Evolutionary conservation across 805 yeast genomes (phyloP), one percentile per base, ranked within the genome.

Genomic region (Lipomyces sp.): DNA sequence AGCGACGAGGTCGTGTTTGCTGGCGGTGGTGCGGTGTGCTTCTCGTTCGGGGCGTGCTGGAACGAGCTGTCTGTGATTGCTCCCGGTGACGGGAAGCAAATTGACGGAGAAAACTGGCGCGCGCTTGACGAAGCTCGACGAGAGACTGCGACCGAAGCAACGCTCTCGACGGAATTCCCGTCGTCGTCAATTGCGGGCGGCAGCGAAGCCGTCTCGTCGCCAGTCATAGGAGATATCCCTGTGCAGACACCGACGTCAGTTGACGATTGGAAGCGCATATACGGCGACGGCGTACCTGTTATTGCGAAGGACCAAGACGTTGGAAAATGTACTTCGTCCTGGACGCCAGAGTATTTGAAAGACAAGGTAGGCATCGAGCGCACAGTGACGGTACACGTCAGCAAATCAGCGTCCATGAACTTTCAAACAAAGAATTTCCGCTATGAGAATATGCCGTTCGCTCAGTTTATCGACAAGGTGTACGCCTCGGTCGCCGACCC

Each of bases 1-100:
- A 38, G 63, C 0, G 57, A 64, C n/a, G 64, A 67, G 18, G 38
- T 82, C 1, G 19, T 79, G 1, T 38, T 84, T 1, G 69, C 75
- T 3, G 88, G 89, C 24, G 89, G 95, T 2, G 95, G 95, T 2
- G 90, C 85, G 0, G 87, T 85, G 1, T 86, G 95, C 63, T 86
- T 83, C 58, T 84, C 90, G 0, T 86, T 85, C 68, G 95, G 95
- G 0, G 72, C 82, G 0, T 73, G 73, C 19, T 75, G 78, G 75
- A 77, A 77, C 45, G 63, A 63, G 23, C 32, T 58, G 4, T 23
- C 42, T 8, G 45, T 60, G 1, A 13, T 45, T 6, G 11, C 31
- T 18, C 19, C 18, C 7, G 7, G 7, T 6, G 21, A 33, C 23
- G 22, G 11, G 22, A 14, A 10, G 6, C n/a, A n/a, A n/a, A n/a